Evolutionary conservation across 371 early-diverging fungal genomes (phyloP).

Genomic region (Mortierella sp.): DNA sequence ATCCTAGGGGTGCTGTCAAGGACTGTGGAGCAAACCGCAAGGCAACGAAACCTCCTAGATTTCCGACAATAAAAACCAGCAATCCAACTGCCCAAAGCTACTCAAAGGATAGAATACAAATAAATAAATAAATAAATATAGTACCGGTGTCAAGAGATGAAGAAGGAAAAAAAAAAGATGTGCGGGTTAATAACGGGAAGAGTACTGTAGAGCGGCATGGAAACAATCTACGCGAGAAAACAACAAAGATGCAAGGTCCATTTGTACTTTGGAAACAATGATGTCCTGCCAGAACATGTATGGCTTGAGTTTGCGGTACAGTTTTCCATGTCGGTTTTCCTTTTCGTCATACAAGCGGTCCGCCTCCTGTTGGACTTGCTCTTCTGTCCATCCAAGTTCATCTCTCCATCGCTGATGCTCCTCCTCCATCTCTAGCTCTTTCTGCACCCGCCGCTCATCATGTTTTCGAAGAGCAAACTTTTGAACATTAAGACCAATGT

Average conservation of each 20-base stretch:
- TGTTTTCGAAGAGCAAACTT: constrained; percentile 79
- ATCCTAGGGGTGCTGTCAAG: constrained; percentile 83
- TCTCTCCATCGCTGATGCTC: constrained; percentile 36
- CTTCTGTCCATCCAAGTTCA: constrained; percentile 37
- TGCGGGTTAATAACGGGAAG: not conserved
- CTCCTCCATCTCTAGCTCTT: constrained; percentile 39
- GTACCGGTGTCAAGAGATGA: not conserved
- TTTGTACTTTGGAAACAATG: constrained; percentile 48
- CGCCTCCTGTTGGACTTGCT: constrained; percentile 37
- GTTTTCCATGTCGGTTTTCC: constrained; percentile 30
- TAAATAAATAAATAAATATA: not conserved
- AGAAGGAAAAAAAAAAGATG: constrained; percentile 1
- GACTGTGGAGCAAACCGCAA: constrained; percentile 91
- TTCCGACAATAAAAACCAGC: constrained; percentile 76
- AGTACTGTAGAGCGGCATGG: not conserved
- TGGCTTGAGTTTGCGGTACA: constrained; percentile 40
- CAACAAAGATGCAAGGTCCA: not conserved
- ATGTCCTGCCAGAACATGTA: constrained; percentile 43
- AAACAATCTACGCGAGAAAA: not conserved
- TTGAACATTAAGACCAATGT: constrained; percentile 90
- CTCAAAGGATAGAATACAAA: too few relatives aligned
- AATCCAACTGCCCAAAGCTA: constrained; percentile 74
- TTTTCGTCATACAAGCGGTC: constrained; percentile 41
- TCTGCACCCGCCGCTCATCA: constrained; percentile 53
- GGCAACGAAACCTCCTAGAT: constrained; percentile 80